Evolutionary conservation across 371 early-diverging fungal species (phyloP), one percentile per base, ranked within the genome.

Genomic region (Haplosporangium sp.): DNA sequence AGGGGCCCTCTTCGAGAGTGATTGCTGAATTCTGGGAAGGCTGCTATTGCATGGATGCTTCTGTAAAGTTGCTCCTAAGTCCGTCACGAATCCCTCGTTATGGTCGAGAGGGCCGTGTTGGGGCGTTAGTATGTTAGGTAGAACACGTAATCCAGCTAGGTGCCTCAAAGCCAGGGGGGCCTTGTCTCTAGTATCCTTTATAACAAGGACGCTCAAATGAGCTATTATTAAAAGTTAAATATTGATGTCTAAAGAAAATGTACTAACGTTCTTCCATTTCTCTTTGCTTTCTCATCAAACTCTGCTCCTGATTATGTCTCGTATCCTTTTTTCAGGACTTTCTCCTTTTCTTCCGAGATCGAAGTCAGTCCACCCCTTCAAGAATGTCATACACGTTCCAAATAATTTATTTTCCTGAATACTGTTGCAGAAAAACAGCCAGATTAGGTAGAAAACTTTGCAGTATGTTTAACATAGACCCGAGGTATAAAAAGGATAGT

Each of bases 21-120:
- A 60, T 38, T 40, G 60, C 60, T 62, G 62, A 62, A 62, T 57
- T 62, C 62, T 48, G 62, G 35, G 62, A 62, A 62, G 62, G 48
- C 62, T 62, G 62, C 62, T 62, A 62, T 62, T 45, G 47, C 47
- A 47, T 20, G 47, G 62, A 62, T 45, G 62, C 62, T 62, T 62
- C 62, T 62, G 62, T 27, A 44, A 62, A 62, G 62, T 45, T 34
- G 61, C 61, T 44, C 45, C 61, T 45, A 17, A 13, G 47, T 47
- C 47, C 61, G 61, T 61, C 61, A 45, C 45, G 61, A 60, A 61
- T 61, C 61, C 61, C 61, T 61, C 61, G 19, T 61, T 61, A 61
- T 38, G n/a, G 61, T 44, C 27, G 61, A 61, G 61, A 61, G 61
- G 61, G 61, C 34, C 42, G 61, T 61, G 61, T 45, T 61, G 61